phyloP scores from a whole-genome alignment of 2,329 filamentous ascomycete species.

The Aaosphaeria pasadenensis region DNA sequence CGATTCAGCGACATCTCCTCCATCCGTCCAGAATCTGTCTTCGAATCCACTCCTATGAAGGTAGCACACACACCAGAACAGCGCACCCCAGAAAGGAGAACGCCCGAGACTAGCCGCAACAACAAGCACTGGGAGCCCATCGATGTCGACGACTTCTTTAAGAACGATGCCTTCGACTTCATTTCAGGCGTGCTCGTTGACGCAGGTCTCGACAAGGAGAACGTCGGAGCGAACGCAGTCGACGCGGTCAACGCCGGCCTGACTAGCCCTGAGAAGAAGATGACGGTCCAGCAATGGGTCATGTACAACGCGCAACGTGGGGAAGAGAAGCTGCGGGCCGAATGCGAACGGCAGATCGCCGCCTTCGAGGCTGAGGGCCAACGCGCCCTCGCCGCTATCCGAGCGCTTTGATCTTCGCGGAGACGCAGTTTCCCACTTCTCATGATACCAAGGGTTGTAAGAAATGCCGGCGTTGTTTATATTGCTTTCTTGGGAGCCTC shows the following conservation, averaged over 20 bases:
- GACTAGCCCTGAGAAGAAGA: slow-evolving; percentile 73
- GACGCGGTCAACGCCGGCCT: slow-evolving; percentile 58
- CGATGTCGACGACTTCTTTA: slow-evolving; percentile 72
- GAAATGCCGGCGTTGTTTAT: too few species aligned
- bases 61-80: slow-evolving; percentile 27
- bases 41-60: slow-evolving; percentile 15
- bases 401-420: too few species aligned
- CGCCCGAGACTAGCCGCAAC: slow-evolving; percentile 11
- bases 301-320: slow-evolving; percentile 74
- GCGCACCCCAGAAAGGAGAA: slow-evolving; percentile 29
- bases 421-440: too few species aligned
- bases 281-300: slow-evolving; percentile 96
- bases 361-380: slow-evolving; percentile 81
- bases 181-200: slow-evolving; percentile 28
- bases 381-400: slow-evolving; percentile 64
- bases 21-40: background rate
- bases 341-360: slow-evolving; percentile 80
- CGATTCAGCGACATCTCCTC: background rate
- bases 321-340: slow-evolving; percentile 72
- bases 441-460: too few species aligned
- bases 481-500: too few species aligned
- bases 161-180: slow-evolving; percentile 20
- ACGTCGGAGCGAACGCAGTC: slow-evolving; percentile 39
- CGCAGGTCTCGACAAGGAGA: slow-evolving; percentile 28
- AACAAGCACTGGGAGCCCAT: slow-evolving; percentile 64